Base-by-base conservation (phyloP, 2,329 filamentous ascomycete genomes). In the Nemania sp. region DNA sequence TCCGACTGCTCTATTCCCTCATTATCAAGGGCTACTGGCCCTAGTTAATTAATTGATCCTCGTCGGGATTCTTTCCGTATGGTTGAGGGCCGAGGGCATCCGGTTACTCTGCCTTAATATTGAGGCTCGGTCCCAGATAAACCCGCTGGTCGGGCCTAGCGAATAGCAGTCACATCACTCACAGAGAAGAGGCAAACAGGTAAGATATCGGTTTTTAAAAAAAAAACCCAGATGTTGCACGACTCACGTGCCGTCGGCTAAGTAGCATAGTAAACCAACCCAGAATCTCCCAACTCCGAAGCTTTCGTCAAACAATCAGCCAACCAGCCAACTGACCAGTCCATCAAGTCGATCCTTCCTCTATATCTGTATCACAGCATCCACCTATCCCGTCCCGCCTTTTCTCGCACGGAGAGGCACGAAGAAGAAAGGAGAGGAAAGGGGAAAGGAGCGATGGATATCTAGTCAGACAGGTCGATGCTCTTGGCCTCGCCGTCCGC, bases 401-500 rank as follows among this genome's bases (percentile, higher is more conserved):
- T n/a, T n/a, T n/a, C n/a, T n/a, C n/a, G n/a, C n/a, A n/a, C n/a
- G n/a, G n/a, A n/a, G n/a, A n/a, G n/a, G n/a, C n/a, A n/a, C n/a
- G n/a, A n/a, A n/a, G n/a, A n/a, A n/a, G n/a, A n/a, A n/a, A n/a
- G n/a, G n/a, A n/a, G n/a, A n/a, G n/a, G n/a, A n/a, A n/a, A n/a
- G n/a, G n/a, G n/a, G n/a, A n/a, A n/a, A n/a, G n/a, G n/a, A n/a
- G n/a, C n/a, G n/a, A n/a, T n/a, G 34, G 12, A 39, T n/a, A 4
- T 47, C 42, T 71, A 71, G 32, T 76, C 76, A 29, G 76, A 68
- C 29, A 84, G 70, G 70, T 80, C 80, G 63, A 86, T 75, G 63
- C 81, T 82, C 75, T 79, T 78, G 59, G 75, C 73, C 61, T 84
- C 81, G 56, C 90, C 90, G 73, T 93, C 89, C 21, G 83, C 88